Evolutionary conservation across 169 alveolate genomes (phyloP).

Genomic region (Plasmodium reichenowi): DNA sequence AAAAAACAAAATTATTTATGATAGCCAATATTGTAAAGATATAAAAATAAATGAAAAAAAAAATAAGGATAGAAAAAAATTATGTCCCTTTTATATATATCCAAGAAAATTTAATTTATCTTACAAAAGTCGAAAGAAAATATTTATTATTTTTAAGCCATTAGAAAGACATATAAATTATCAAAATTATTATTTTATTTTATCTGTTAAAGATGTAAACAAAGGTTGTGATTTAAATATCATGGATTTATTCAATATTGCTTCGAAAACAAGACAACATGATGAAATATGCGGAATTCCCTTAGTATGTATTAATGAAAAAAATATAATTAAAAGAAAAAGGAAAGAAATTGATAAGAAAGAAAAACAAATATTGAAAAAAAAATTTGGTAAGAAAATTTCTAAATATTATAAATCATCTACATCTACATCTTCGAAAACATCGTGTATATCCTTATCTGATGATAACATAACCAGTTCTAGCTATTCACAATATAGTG

Average conservation of each 20-base stretch:
- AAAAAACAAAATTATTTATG: not conserved
- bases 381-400: constrained; percentile 25
- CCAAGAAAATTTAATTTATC: constrained; percentile 35
- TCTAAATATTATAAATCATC: constrained; percentile 53
- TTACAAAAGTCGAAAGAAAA: constrained; percentile 31
- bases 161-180: constrained; percentile 55
- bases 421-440: constrained; percentile 14
- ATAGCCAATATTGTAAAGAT: not conserved
- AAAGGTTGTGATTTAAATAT: constrained; percentile 54
- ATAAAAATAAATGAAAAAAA: not conserved
- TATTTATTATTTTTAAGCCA: constrained; percentile 54
- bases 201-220: constrained; percentile 20
- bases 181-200: constrained; percentile 52
- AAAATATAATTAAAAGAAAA: constrained; percentile 33
- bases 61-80: constrained; percentile 3
- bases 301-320: constrained; percentile 46
- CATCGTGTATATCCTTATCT: not conserved
- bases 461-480: constrained; percentile 10
- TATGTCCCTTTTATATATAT: constrained; percentile 65
- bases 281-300: constrained; percentile 22
- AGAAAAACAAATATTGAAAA: constrained; percentile 3
- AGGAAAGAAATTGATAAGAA: not conserved
- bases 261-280: constrained; percentile 16
- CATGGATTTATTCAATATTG: constrained; percentile 38
- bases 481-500: constrained; percentile 54